Percentiles rank a stretch among this genome's conserved stretches.
Conservation (phyloP, 768 basidiomycete species). For the Suillus lakei region DNA sequence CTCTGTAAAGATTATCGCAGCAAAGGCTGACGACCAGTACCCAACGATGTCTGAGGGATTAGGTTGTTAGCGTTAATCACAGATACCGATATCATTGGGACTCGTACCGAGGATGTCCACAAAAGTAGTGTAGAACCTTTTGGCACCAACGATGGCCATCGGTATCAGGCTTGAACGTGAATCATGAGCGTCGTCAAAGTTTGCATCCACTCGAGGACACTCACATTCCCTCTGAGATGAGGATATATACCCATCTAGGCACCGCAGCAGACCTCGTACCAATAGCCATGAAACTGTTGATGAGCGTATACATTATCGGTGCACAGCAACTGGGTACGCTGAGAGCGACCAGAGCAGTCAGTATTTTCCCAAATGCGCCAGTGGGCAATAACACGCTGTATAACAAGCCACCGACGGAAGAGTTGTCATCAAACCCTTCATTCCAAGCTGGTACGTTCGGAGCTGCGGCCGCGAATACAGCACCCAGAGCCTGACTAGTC, state of each 20-base stretch:
- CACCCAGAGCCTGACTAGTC: slow-evolving; percentile 44
- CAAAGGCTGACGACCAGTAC: slow-evolving; percentile 46
- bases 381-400: slow-evolving; percentile 41
- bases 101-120: slow-evolving; percentile 44
- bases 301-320: slow-evolving; percentile 62
- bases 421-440: slow-evolving; percentile 41
- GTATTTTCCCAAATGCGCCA: slow-evolving; percentile 51
- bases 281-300: slow-evolving; percentile 50
- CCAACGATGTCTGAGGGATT: slow-evolving; percentile 43
- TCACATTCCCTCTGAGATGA: slow-evolving; percentile 50
- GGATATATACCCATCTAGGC: slow-evolving; percentile 50
- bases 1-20: slow-evolving; percentile 43
- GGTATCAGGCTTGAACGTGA: slow-evolving; percentile 42
- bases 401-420: slow-evolving; percentile 50
- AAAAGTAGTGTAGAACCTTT: slow-evolving; percentile 48
- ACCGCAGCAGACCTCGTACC: slow-evolving; percentile 36
- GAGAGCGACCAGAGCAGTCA: slow-evolving; percentile 55
- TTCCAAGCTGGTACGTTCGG: slow-evolving; percentile 43
- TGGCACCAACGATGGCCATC: slow-evolving; percentile 50
- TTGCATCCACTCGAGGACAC: slow-evolving; percentile 17
- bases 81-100: background rate
- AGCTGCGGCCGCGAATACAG: no score
- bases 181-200: background rate
- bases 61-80: background rate
- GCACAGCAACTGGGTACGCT: slow-evolving; percentile 58